phyloP scores from a whole-genome alignment of 2,329 filamentous ascomycete species.

The Ophiostoma populinum region DNA sequence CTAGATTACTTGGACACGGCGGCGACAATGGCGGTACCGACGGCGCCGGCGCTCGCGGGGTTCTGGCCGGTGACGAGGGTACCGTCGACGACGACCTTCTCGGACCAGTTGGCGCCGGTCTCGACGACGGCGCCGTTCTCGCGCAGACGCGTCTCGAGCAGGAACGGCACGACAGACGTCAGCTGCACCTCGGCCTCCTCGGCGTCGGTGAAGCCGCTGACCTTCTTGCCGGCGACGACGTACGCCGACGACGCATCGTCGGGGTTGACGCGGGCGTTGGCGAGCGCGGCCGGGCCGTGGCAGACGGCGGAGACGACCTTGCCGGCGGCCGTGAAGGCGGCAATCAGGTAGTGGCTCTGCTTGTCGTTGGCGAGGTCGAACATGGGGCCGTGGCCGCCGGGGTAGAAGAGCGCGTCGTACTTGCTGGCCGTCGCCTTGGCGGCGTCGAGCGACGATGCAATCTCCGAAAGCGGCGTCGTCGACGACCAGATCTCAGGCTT shows the following conservation, averaged over 20 bases:
- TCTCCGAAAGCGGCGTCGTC: constrained; percentile 38
- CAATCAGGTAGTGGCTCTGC: constrained; percentile 40
- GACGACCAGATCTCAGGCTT: constrained; percentile 38
- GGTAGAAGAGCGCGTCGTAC: constrained; percentile 13
- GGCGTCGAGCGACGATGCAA: constrained; percentile 26
- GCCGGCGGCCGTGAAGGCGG: constrained; percentile 42
- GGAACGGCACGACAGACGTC: constrained; percentile 33
- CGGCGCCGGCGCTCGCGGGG: constrained; percentile 30
- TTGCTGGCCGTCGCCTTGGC: constrained; percentile 13
- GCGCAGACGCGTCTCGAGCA: constrained; percentile 38
- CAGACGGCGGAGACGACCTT: constrained; percentile 52
- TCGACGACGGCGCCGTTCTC: constrained; percentile 35
- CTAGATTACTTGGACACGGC: no score
- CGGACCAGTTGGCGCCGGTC: constrained; percentile 34
- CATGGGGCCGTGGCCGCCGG: constrained; percentile 46
- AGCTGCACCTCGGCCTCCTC: constrained; percentile 33
- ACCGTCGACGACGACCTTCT: constrained; percentile 32
- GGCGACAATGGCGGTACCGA: constrained; percentile 34
- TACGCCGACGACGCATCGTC: constrained; percentile 24
- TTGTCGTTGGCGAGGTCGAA: constrained; percentile 44
- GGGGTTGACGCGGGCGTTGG: constrained; percentile 29
- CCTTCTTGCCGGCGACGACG: constrained; percentile 36
- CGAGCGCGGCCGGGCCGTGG: constrained; percentile 48
- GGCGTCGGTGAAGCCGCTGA: constrained; percentile 41
- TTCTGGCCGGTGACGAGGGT: constrained; percentile 41